Percentiles rank a stretch among this genome's conserved stretches.
Evolutionary conservation across 306 rosid genomes (phyloP).

Genomic region (Parietaria judaica): DNA sequence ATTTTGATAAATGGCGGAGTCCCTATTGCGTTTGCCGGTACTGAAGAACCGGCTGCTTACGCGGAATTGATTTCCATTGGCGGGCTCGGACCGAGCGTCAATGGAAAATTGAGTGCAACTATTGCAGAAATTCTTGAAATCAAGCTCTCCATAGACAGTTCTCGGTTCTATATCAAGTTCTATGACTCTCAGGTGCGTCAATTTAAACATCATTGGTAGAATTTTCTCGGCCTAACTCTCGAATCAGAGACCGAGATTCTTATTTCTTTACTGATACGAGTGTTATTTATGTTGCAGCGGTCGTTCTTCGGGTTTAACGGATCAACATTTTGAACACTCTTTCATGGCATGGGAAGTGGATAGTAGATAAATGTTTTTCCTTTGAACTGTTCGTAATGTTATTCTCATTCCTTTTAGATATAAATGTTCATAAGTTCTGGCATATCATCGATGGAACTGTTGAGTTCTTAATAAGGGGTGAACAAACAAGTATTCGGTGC

Average conservation of each 20-base stretch:
- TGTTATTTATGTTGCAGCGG: slow-evolving; percentile 40
- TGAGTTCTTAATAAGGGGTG: too few relatives aligned
- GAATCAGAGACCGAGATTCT: too few relatives aligned
- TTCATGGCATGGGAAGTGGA: neutral
- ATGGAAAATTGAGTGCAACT: slow-evolving; percentile 79
- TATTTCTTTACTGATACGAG: too few relatives aligned
- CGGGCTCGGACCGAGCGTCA: slow-evolving; percentile 71
- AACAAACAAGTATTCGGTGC: too few relatives aligned
- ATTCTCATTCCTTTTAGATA: too few relatives aligned
- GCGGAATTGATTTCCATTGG: slow-evolving; percentile 88
- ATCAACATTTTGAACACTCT: slow-evolving; percentile 59
- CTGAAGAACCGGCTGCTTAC: slow-evolving; percentile 91
- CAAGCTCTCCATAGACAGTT: slow-evolving; percentile 67
- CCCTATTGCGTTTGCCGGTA: slow-evolving; percentile 79
- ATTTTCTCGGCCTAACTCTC: neutral
- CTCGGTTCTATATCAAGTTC: slow-evolving; percentile 86
- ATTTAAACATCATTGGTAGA: neutral
- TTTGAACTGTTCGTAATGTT: neutral
- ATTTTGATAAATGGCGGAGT: slow-evolving; percentile 74
- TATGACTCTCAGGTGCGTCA: slow-evolving; percentile 57
- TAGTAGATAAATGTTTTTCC: neutral
- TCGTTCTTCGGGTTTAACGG: slow-evolving; percentile 82
- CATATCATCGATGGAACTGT: too few relatives aligned
- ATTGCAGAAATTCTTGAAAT: slow-evolving; percentile 85
- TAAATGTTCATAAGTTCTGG: too few relatives aligned